Conservation (phyloP, 768 basidiomycete species). For the Lactarius akahatsu region DNA sequence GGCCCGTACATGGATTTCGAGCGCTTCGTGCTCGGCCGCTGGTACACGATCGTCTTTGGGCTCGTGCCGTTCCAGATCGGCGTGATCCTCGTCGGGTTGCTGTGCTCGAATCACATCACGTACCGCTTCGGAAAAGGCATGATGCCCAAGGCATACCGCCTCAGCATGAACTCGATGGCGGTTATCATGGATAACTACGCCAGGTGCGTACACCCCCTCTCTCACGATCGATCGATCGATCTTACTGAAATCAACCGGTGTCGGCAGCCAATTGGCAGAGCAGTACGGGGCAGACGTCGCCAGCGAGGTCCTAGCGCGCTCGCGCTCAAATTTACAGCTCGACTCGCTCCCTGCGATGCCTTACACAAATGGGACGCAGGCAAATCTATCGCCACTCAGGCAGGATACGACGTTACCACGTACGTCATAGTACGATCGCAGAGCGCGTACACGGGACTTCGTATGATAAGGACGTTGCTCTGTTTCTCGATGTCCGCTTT, state of each 20-base stretch:
- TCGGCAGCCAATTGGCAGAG: constrained; percentile 67
- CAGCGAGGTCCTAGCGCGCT: constrained; percentile 55
- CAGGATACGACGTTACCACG: not conserved
- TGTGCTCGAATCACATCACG: constrained; percentile 83
- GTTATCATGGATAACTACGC: constrained; percentile 86
- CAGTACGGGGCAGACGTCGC: constrained; percentile 69
- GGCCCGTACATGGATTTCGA: constrained; percentile 58
- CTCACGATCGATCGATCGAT: not conserved
- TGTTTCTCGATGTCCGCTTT: not conserved
- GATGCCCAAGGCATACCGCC: constrained; percentile 81
- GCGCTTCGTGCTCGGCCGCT: constrained; percentile 50
- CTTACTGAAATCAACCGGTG: constrained; percentile 5
- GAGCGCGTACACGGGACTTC: not conserved
- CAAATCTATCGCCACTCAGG: constrained; percentile 5
- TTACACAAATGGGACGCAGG: constrained; percentile 29
- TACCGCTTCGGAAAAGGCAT: constrained; percentile 87
- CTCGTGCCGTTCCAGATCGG: constrained; percentile 66
- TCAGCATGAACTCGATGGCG: constrained; percentile 72
- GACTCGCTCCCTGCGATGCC: constrained; percentile 36
- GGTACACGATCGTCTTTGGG: constrained; percentile 66
- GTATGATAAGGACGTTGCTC: not conserved
- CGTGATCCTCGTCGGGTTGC: constrained; percentile 59
- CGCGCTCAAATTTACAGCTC: constrained; percentile 51
- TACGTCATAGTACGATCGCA: not conserved
- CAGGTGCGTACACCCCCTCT: constrained; percentile 45